Evolutionary conservation across 306 rosid species (phyloP).

Genomic region (Vigna unguiculata): DNA sequence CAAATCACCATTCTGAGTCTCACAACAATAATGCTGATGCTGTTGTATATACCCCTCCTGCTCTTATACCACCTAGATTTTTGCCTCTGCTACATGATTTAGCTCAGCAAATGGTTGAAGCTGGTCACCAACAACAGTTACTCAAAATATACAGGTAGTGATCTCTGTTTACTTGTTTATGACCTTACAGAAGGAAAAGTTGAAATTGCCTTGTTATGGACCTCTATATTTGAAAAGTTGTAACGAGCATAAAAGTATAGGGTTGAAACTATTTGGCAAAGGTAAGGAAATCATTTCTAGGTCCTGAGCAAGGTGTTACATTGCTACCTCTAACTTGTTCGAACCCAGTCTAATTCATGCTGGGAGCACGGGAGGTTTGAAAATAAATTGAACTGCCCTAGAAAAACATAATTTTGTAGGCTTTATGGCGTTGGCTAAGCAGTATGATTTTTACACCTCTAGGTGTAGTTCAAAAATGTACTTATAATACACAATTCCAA

Average conservation of each 20-base stretch:
- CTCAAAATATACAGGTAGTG: constrained; percentile 77
- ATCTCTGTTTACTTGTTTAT: constrained; percentile 25
- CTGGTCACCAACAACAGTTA: constrained; percentile 84
- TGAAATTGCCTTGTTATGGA: constrained; percentile 17
- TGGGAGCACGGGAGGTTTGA: neutral
- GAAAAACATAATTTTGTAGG: neutral
- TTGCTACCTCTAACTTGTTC: neutral
- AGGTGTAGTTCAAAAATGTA: neutral
- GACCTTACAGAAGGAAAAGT: constrained; percentile 25
- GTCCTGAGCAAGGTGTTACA: neutral
- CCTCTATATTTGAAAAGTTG: too few species aligned
- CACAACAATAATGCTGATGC: constrained; percentile 63
- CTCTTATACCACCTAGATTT: constrained; percentile 87
- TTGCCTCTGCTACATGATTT: constrained; percentile 86
- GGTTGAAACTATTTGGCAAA: constrained; percentile 27
- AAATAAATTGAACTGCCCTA: neutral
- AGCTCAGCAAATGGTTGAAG: constrained; percentile 93
- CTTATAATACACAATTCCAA: constrained; percentile 7
- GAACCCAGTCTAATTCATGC: neutral
- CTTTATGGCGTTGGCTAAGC: neutral
- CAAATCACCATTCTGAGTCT: constrained; percentile 68
- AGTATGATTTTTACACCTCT: neutral
- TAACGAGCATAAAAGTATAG: neutral
- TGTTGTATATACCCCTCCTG: constrained; percentile 88
- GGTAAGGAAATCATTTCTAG: neutral